These are phyloP conservation scores for Symbiodinium pilosum DNA, from an alignment of 73 alveolate genomes.

Conservation along the genomic window DNA sequence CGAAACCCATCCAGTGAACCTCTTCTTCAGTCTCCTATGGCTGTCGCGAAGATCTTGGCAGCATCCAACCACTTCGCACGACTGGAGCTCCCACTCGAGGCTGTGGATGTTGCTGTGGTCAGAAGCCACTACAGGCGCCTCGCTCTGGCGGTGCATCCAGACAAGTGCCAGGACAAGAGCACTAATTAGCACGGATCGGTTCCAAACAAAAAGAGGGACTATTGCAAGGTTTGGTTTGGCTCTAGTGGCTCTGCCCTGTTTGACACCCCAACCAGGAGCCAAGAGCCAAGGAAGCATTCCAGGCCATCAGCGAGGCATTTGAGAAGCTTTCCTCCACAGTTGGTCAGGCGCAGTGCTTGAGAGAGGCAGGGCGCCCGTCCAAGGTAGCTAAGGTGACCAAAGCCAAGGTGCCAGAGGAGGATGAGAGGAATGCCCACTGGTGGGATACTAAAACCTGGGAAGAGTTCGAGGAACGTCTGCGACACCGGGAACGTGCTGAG, in stretches of 20 bases:
- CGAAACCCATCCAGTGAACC: too few species aligned
- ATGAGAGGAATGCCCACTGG: constrained; percentile 50
- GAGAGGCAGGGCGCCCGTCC: background rate
- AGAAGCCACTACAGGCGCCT: constrained; percentile 54
- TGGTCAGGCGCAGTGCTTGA: background rate
- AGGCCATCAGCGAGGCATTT: constrained; percentile 60
- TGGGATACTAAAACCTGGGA: constrained; percentile 93
- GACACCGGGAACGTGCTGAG: constrained; percentile 78
- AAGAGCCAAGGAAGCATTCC: constrained; percentile 35
- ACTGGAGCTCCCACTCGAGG: constrained; percentile 30
- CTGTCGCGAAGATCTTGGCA: background rate
- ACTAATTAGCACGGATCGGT: too few species aligned
- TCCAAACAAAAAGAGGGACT: background rate
- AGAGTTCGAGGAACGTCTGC: constrained; percentile 76
- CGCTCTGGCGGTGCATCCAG: constrained; percentile 74
- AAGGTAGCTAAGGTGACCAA: background rate
- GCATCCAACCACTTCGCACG: constrained; percentile 26
- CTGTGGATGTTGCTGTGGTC: constrained; percentile 29
- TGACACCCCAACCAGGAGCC: background rate
- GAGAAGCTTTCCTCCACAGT: constrained; percentile 32
- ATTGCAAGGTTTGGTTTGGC: background rate
- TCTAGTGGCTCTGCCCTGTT: background rate
- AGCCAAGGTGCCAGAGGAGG: background rate
- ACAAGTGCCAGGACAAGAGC: constrained; percentile 18
- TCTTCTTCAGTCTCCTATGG: too few species aligned